Percentiles rank a stretch among this genome's conserved stretches.
These are phyloP conservation scores for Neurospora crassa DNA, from an alignment of 2,329 filamentous ascomycete species.

Conservation along the genomic window DNA sequence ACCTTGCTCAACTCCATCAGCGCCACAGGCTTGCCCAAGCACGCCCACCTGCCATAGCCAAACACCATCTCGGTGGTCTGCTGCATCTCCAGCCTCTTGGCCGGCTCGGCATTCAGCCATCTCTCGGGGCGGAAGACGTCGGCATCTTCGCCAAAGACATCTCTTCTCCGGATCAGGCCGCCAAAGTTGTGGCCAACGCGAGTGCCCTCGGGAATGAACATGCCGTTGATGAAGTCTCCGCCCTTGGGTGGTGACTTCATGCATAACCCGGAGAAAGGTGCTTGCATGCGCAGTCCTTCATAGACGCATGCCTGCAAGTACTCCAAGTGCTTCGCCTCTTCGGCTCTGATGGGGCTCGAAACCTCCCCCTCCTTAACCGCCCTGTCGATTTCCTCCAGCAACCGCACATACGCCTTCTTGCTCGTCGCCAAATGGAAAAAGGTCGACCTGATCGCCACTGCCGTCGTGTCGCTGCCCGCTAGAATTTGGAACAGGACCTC, in stretches of 20 bases:
- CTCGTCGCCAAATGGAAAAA: slow-evolving; percentile 20
- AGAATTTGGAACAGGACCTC: slow-evolving; percentile 30
- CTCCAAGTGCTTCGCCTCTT: slow-evolving; percentile 11
- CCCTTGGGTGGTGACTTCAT: slow-evolving; percentile 17
- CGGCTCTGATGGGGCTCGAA: slow-evolving; percentile 9
- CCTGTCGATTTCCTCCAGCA: slow-evolving; percentile 15
- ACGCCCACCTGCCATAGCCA: slow-evolving; percentile 27
- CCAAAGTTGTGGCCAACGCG: slow-evolving; percentile 9
- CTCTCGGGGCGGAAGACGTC: slow-evolving; percentile 33
- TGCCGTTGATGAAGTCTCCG: slow-evolving; percentile 20
- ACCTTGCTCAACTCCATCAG: slow-evolving; percentile 33
- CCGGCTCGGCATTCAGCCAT: slow-evolving; percentile 28
- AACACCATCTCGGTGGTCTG: slow-evolving; percentile 24
- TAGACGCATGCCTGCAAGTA: slow-evolving; percentile 21
- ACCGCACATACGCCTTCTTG: slow-evolving; percentile 14
- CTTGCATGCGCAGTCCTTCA: slow-evolving; percentile 17
- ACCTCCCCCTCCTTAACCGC: slow-evolving; percentile 6
- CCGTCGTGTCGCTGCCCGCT: slow-evolving; percentile 22
- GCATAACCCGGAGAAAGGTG: slow-evolving; percentile 4
- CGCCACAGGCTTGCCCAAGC: slow-evolving; percentile 33
- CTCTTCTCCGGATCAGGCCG: slow-evolving; percentile 3
- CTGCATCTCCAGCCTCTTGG: slow-evolving; percentile 10
- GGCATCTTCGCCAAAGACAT: slow-evolving; percentile 26
- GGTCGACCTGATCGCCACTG: slow-evolving; percentile 19
- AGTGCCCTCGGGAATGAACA: slow-evolving; percentile 20